A percentile compares a stretch with the other conserved stretches of the same genome.
Evolutionary conservation across 768 basidiomycete genomes (phyloP).

Genomic region (Boletellus ananiceps): DNA sequence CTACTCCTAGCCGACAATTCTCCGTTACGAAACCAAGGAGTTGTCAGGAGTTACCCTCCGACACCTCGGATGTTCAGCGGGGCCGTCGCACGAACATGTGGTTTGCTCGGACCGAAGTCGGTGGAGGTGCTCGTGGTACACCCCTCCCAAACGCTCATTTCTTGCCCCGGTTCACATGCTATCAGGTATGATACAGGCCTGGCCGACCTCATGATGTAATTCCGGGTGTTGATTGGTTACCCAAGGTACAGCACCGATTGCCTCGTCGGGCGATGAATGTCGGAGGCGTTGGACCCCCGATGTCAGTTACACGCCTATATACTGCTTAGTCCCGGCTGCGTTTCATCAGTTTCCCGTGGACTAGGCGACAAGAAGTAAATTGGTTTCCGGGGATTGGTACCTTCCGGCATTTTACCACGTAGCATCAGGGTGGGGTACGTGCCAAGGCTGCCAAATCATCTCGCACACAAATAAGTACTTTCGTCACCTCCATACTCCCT

Average conservation of each 20-base stretch:
- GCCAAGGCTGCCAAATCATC: not conserved
- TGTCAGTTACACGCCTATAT: slow-evolving; percentile 6
- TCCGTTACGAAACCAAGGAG: not conserved
- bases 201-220: not conserved
- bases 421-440: not conserved
- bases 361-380: slow-evolving; percentile 8
- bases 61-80: not conserved
- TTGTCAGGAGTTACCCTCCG: not conserved
- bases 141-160: not conserved
- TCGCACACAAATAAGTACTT: not conserved
- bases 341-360: not conserved
- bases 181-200: not conserved
- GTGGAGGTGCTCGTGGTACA: not conserved
- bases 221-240: not conserved
- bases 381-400: slow-evolving; percentile 14
- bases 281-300: slow-evolving; percentile 24
- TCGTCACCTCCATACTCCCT: slow-evolving; percentile 1
- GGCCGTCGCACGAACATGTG: not conserved
- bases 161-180: not conserved
- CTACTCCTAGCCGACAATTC: not conserved
- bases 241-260: slow-evolving; percentile 5
- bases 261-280: slow-evolving; percentile 17
- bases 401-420: slow-evolving; percentile 18
- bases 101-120: not conserved
- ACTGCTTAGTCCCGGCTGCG: not conserved